A percentile compares a stretch with the other conserved stretches of the same genome.
phyloP scores from a whole-genome alignment of 2,329 filamentous ascomycete species.

The Talaromyces sp. region DNA sequence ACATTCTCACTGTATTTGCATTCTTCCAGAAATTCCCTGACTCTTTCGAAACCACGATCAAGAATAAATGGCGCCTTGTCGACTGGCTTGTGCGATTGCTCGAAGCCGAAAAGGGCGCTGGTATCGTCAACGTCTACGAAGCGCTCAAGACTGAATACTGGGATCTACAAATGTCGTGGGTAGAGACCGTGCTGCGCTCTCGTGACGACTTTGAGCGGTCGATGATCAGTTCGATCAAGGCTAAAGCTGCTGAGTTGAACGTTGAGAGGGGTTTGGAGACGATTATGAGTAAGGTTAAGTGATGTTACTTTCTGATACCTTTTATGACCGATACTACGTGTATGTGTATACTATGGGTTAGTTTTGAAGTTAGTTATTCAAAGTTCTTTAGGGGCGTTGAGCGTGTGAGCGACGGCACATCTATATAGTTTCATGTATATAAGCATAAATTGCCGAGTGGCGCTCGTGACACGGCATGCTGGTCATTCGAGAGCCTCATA shows the following conservation, averaged over 20 bases:
- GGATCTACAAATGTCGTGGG: conserved; percentile 93
- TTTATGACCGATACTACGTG: not conserved
- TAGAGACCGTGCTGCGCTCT: conserved; percentile 81
- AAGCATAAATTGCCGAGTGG: conserved; percentile 5
- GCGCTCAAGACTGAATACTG: conserved; percentile 82
- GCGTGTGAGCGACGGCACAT: not conserved
- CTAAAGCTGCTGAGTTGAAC: conserved; percentile 78
- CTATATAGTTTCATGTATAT: conserved; percentile 12
- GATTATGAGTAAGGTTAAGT: conserved; percentile 90
- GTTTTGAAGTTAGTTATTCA: not conserved
- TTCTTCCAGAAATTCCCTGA: conserved; percentile 75
- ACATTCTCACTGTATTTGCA: conserved; percentile 83
- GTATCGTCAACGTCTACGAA: conserved; percentile 73
- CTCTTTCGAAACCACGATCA: conserved; percentile 69
- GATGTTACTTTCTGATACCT: conserved; percentile 42
- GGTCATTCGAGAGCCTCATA: conserved; percentile 1
- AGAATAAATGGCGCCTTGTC: conserved; percentile 87
- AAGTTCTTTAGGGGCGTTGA: not conserved
- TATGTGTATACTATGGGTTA: not conserved
- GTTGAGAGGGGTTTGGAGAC: conserved; percentile 80
- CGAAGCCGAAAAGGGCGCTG: conserved; percentile 67
- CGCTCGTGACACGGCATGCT: conserved; percentile 1
- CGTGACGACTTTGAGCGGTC: conserved; percentile 91
- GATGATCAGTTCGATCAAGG: conserved; percentile 86
- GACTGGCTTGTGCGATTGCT: conserved; percentile 78